Evolutionary conservation across 2,329 filamentous ascomycete species (phyloP).

Genomic region (Xylariaceae sp.): DNA sequence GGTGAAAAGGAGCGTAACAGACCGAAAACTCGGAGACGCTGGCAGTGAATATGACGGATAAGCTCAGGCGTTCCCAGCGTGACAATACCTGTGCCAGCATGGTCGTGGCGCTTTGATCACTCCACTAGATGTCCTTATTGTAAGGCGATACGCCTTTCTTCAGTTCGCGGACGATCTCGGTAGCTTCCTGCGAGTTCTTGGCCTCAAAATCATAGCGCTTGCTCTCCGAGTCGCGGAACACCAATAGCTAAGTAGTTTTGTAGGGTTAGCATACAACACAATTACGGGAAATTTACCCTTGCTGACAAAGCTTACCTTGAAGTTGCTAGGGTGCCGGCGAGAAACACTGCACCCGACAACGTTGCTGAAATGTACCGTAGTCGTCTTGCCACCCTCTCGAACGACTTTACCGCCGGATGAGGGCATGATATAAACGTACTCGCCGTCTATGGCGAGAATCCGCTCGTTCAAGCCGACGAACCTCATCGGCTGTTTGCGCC

Average conservation of each 20-base stretch:
- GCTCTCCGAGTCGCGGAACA: constrained; percentile 69
- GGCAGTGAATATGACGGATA: too few species aligned
- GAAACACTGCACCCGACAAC: constrained; percentile 79
- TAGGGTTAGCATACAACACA: too few species aligned
- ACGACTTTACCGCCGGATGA: constrained; percentile 60
- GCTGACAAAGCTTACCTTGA: constrained; percentile 52
- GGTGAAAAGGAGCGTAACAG: too few species aligned
- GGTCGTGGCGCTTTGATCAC: background rate
- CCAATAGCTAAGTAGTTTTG: constrained; percentile 60
- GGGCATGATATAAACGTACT: constrained; percentile 83
- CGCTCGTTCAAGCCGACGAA: constrained; percentile 72
- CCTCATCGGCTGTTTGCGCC: constrained; percentile 76
- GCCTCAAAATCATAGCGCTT: constrained; percentile 85
- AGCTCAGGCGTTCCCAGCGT: too few species aligned
- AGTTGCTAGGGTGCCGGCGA: constrained; percentile 72
- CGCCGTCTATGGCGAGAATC: constrained; percentile 73
- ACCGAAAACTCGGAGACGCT: too few species aligned
- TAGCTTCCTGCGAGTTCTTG: constrained; percentile 63
- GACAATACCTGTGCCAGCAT: too few species aligned
- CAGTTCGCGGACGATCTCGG: constrained; percentile 73
- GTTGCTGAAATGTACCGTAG: constrained; percentile 75
- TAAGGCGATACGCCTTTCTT: constrained; percentile 70
- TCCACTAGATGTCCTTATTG: constrained; percentile 21
- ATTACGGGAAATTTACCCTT: too few species aligned
- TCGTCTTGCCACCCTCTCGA: constrained; percentile 64